These are phyloP conservation scores for Sorghum bicolor DNA, from an alignment of 176 grass and related monocot species.

Conservation along the genomic window DNA sequence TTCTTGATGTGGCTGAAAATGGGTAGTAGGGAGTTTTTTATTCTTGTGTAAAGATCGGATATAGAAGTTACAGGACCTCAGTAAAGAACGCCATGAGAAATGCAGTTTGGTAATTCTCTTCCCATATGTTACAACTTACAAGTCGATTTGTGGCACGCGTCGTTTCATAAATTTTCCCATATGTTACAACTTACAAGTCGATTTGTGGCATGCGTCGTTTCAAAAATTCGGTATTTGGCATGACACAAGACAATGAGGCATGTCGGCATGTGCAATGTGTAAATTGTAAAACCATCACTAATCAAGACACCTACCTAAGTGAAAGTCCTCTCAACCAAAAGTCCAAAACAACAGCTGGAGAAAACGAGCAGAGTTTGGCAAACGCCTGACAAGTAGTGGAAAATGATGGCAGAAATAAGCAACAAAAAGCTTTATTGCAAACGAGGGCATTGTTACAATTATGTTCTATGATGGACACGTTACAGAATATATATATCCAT, in stretches of 20 bases:
- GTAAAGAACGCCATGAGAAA: slow-evolving; percentile 10
- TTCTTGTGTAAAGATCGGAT: slow-evolving; percentile 29
- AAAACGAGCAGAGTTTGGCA: too few species aligned
- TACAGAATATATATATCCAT: slow-evolving; percentile 50
- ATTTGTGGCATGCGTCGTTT: too few species aligned
- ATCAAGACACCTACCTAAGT: too few species aligned
- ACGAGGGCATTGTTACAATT: slow-evolving; percentile 23
- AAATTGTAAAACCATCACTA: too few species aligned
- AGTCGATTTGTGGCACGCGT: too few species aligned
- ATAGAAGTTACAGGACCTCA: background rate
- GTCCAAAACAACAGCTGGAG: too few species aligned
- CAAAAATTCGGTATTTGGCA: too few species aligned
- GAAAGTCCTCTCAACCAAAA: too few species aligned
- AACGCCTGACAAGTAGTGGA: background rate
- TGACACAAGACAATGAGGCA: too few species aligned
- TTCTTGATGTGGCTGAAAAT: background rate
- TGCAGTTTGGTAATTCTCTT: background rate
- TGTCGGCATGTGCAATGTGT: too few species aligned
- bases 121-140: background rate
- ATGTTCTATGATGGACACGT: slow-evolving; percentile 28
- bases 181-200: too few species aligned
- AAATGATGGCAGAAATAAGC: background rate
- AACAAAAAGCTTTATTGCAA: slow-evolving; percentile 36
- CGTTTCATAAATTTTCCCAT: too few species aligned
- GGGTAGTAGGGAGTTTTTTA: background rate